Percentiles rank a stretch among this genome's conserved stretches.
phyloP scores from a whole-genome alignment of 306 rosid species.

The Mucuna pruriens region DNA sequence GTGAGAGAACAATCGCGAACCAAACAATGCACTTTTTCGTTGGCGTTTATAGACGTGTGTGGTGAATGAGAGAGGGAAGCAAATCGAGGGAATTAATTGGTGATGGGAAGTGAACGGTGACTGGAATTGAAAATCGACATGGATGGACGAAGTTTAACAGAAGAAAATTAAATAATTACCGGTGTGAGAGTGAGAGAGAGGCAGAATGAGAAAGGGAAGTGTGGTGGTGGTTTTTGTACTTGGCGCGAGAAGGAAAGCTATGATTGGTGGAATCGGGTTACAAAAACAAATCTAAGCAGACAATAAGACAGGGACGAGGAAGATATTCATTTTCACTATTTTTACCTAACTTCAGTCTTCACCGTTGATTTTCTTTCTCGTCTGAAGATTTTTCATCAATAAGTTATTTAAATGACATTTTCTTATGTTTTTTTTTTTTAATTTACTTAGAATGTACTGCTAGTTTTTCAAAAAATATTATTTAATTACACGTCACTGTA shows the following conservation, averaged over 20 bases:
- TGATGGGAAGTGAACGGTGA: background rate
- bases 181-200: slow-evolving; percentile 8
- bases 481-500: too few relatives aligned
- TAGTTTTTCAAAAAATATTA: too few relatives aligned
- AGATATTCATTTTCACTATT: background rate
- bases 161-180: background rate
- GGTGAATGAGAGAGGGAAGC: background rate
- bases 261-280: slow-evolving; percentile 17
- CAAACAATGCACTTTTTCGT: background rate
- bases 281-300: background rate
- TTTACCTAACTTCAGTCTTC: background rate
- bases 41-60: background rate
- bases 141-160: slow-evolving; percentile 27
- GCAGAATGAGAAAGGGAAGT: background rate
- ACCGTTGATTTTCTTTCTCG: background rate
- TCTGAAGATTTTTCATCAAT: background rate
- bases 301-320: background rate
- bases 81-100: background rate
- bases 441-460: too few relatives aligned
- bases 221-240: slow-evolving; percentile 23
- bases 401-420: too few relatives aligned
- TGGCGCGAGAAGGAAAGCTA: background rate
- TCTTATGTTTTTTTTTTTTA: too few relatives aligned
- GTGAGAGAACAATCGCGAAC: background rate
- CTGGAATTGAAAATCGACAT: background rate